phyloP scores from a whole-genome alignment of 2,329 filamentous ascomycete species.

The Cryphonectria radicalis region DNA sequence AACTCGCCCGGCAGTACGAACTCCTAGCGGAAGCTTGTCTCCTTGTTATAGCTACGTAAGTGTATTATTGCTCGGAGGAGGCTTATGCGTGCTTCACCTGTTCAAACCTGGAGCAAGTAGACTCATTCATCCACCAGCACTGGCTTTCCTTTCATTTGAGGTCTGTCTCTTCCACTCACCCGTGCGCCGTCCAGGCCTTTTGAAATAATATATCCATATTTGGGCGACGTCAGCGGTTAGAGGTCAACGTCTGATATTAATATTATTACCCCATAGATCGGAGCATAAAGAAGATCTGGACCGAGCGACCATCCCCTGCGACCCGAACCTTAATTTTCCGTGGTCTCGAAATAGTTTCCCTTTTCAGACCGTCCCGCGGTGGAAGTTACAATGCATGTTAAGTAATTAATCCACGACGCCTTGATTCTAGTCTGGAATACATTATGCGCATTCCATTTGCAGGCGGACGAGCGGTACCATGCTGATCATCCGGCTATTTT shows the following conservation, averaged over 20 bases:
- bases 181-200: neutral
- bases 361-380: neutral
- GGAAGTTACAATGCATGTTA: neutral
- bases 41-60: neutral
- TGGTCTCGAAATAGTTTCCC: neutral
- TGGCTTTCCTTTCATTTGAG: neutral
- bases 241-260: neutral
- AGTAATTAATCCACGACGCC: neutral
- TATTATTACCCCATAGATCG: neutral
- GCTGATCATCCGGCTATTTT: conserved; percentile 1
- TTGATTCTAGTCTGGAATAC: neutral
- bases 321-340: conserved; percentile 3
- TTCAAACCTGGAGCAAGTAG: neutral
- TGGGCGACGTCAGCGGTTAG: neutral
- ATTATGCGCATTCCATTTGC: neutral
- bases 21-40: neutral
- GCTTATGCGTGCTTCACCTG: neutral
- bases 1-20: neutral
- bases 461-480: neutral
- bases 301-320: neutral
- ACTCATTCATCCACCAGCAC: neutral
- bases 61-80: neutral
- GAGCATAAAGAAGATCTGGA: neutral
- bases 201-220: neutral
- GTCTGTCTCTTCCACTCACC: neutral